Conservation (phyloP, 2,329 filamentous ascomycete genomes). For the Xylogone sp. region DNA sequence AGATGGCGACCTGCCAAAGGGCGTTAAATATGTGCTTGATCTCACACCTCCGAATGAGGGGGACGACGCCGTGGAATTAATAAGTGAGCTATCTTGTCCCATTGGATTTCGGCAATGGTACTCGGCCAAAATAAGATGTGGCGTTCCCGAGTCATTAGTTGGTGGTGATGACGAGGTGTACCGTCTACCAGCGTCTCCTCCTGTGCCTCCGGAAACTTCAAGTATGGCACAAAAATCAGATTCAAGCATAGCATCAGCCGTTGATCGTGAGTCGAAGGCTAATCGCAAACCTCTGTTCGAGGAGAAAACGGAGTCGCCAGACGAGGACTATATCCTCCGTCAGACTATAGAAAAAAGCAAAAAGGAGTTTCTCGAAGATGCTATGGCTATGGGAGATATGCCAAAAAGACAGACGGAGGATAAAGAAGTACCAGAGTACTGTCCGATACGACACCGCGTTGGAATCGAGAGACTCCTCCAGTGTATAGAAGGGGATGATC, state of each 20-base stretch:
- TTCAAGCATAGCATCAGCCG: background rate
- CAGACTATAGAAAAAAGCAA: background rate
- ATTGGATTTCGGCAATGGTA: constrained; percentile 53
- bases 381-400: no score
- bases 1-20: constrained; percentile 29
- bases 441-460: constrained; percentile 57
- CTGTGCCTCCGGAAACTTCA: background rate
- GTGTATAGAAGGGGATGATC: constrained; percentile 49
- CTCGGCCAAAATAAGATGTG: constrained; percentile 32
- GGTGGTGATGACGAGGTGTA: constrained; percentile 42
- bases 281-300: background rate
- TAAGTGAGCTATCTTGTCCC: constrained; percentile 56
- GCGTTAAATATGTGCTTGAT: constrained; percentile 57
- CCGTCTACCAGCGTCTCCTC: background rate
- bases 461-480: constrained; percentile 61
- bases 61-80: constrained; percentile 56
- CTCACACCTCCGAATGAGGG: constrained; percentile 59
- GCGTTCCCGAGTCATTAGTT: constrained; percentile 36
- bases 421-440: constrained; percentile 52
- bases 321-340: background rate
- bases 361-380: background rate
- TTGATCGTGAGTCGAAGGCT: background rate
- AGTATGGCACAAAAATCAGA: background rate
- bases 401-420: background rate
- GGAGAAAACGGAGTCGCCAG: no score